A percentile compares a stretch with the other conserved stretches of the same genome.
phyloP scores from a whole-genome alignment of 805 yeast species.

The Debaryomyces castellii region DNA sequence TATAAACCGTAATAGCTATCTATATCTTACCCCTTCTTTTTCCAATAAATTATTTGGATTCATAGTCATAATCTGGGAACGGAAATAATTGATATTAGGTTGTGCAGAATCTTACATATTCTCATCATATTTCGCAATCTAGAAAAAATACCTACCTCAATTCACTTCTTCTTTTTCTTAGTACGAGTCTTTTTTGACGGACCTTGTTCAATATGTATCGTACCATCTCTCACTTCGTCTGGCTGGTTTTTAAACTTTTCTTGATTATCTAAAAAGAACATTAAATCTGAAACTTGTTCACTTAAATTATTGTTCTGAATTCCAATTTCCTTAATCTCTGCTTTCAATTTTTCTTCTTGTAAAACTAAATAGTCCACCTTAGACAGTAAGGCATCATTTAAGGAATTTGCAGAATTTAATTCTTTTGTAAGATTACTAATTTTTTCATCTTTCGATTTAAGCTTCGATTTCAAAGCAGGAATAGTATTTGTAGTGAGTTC shows the following conservation, averaged over 20 bases:
- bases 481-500: slow-evolving; percentile 25
- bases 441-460: slow-evolving; percentile 29
- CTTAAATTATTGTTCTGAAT: slow-evolving; percentile 47
- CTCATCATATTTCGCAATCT: neutral
- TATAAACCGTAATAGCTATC: too few species aligned
- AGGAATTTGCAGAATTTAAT: slow-evolving; percentile 27
- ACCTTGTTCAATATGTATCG: slow-evolving; percentile 45
- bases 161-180: slow-evolving; percentile 18
- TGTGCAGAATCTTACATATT: slow-evolving; percentile 3
- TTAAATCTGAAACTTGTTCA: slow-evolving; percentile 71
- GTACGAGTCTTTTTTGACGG: slow-evolving; percentile 10
- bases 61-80: neutral
- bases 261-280: slow-evolving; percentile 76
- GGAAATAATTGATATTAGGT: neutral
- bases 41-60: neutral
- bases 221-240: slow-evolving; percentile 73
- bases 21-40: neutral
- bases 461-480: slow-evolving; percentile 34
- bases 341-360: slow-evolving; percentile 24
- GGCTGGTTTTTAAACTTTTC: slow-evolving; percentile 70
- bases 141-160: neutral
- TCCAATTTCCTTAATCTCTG: slow-evolving; percentile 24
- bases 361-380: slow-evolving; percentile 36
- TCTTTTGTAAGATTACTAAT: slow-evolving; percentile 28
- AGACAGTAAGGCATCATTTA: slow-evolving; percentile 39